Conservation (phyloP, 2,329 filamentous ascomycete genomes). For the Beauveria sp. region DNA sequence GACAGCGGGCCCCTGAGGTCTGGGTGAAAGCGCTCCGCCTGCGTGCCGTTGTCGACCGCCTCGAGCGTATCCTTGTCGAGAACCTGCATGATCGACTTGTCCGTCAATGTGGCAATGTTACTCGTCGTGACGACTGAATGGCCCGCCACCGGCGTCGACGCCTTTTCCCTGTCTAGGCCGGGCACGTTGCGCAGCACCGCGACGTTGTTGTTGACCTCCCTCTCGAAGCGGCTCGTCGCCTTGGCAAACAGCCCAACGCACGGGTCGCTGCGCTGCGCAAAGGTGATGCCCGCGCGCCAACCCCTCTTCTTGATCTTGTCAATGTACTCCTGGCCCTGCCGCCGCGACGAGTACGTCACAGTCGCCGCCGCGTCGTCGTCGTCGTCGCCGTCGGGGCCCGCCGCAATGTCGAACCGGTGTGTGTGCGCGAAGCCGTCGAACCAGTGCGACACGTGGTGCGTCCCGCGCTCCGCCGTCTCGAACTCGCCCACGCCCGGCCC, state of each 20-base stretch:
- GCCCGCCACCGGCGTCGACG: not conserved
- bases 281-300: slow-evolving; percentile 43
- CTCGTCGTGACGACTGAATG: slow-evolving; percentile 24
- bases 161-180: not conserved
- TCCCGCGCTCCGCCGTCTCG: slow-evolving; percentile 43
- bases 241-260: slow-evolving; percentile 62
- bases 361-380: not conserved
- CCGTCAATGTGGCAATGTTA: slow-evolving; percentile 24
- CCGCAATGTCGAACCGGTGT: slow-evolving; percentile 58
- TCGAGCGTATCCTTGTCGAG: slow-evolving; percentile 63
- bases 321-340: slow-evolving; percentile 34
- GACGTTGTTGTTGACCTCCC: slow-evolving; percentile 36
- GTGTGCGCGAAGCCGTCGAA: slow-evolving; percentile 62
- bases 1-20: slow-evolving; percentile 56
- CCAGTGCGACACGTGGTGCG: slow-evolving; percentile 57
- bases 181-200: slow-evolving; percentile 47
- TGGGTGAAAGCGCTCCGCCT: slow-evolving; percentile 50
- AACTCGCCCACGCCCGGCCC: slow-evolving; percentile 57
- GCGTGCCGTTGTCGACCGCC: slow-evolving; percentile 50
- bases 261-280: slow-evolving; percentile 60
- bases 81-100: slow-evolving; percentile 45
- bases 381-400: not conserved
- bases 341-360: slow-evolving; percentile 52
- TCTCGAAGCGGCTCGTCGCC: slow-evolving; percentile 47
- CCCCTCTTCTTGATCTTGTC: slow-evolving; percentile 50